Conservation (phyloP, 73 alveolate species). For the Paramecium sexaurelia region DNA sequence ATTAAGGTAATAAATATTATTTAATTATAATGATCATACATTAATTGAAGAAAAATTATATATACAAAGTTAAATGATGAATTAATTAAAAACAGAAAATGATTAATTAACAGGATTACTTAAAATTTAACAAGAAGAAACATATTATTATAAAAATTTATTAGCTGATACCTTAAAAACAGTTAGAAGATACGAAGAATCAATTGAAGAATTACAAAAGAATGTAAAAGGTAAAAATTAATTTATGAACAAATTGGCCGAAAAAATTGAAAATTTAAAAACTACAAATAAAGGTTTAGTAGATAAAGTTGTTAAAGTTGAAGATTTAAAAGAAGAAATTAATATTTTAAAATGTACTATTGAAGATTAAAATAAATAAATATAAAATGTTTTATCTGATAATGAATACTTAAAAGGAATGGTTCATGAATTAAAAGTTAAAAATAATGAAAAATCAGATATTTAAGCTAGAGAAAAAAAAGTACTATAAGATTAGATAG, state of each 20-base stretch:
- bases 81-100: conserved; percentile 48
- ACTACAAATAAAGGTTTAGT: neutral
- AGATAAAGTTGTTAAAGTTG: conserved; percentile 38
- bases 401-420: conserved; percentile 39
- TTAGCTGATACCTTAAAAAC: conserved; percentile 37
- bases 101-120: conserved; percentile 16
- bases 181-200: conserved; percentile 24
- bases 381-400: neutral
- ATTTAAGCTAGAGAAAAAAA: conserved; percentile 13
- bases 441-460: conserved; percentile 30
- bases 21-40: conserved; percentile 16
- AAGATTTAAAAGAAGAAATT: conserved; percentile 14
- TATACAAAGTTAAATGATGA: conserved; percentile 29
- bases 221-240: conserved; percentile 30
- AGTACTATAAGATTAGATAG: conserved; percentile 4
- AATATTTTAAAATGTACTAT: neutral
- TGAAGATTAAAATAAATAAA: neutral
- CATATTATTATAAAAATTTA: conserved; percentile 26
- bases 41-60: conserved; percentile 38
- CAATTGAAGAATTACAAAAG: conserved; percentile 42
- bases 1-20: neutral
- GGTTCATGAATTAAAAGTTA: conserved; percentile 52
- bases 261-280: neutral
- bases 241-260: conserved; percentile 38
- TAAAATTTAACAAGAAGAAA: conserved; percentile 43